Evolutionary conservation across 2,329 filamentous ascomycete species (phyloP).

Genomic region (Apiospora koreana): DNA sequence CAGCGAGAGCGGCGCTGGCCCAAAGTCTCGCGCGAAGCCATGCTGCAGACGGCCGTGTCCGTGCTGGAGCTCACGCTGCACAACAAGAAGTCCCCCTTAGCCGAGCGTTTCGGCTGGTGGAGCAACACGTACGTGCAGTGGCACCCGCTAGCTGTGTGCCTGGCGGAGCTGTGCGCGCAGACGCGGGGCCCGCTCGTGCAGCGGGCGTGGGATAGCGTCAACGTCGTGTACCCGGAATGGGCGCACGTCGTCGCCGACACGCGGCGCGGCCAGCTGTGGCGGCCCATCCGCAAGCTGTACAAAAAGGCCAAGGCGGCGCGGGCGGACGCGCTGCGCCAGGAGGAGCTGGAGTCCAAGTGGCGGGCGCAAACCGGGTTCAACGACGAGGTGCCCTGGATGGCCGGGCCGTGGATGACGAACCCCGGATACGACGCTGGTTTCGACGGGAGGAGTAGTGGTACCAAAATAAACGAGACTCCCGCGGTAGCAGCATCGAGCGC

Average conservation of each 20-base stretch:
- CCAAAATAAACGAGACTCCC: background rate
- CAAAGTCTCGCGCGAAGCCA: conserved; percentile 40
- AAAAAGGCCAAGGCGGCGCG: conserved; percentile 48
- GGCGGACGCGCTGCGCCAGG: conserved; percentile 27
- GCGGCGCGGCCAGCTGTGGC: conserved; percentile 52
- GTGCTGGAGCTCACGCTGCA: conserved; percentile 43
- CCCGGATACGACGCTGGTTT: background rate
- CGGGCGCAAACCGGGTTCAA: conserved; percentile 14
- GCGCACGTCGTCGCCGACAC: conserved; percentile 49
- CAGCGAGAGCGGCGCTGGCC: conserved; percentile 13
- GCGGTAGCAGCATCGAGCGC: background rate
- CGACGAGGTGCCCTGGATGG: conserved; percentile 7
- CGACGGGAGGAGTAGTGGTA: background rate
- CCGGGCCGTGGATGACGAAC: conserved; percentile 10
- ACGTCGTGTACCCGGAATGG: conserved; percentile 45
- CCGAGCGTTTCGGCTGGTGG: conserved; percentile 48
- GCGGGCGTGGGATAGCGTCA: conserved; percentile 51
- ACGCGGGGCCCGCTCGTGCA: conserved; percentile 46
- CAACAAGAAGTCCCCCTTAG: conserved; percentile 34
- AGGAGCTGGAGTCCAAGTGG: background rate
- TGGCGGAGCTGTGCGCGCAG: conserved; percentile 53
- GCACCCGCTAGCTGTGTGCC: conserved; percentile 54
- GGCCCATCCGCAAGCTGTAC: conserved; percentile 54
- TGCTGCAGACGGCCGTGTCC: conserved; percentile 48
- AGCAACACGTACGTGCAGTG: conserved; percentile 53